Evolutionary conservation across 306 rosid genomes (phyloP).

Genomic region (Quercus alba): DNA sequence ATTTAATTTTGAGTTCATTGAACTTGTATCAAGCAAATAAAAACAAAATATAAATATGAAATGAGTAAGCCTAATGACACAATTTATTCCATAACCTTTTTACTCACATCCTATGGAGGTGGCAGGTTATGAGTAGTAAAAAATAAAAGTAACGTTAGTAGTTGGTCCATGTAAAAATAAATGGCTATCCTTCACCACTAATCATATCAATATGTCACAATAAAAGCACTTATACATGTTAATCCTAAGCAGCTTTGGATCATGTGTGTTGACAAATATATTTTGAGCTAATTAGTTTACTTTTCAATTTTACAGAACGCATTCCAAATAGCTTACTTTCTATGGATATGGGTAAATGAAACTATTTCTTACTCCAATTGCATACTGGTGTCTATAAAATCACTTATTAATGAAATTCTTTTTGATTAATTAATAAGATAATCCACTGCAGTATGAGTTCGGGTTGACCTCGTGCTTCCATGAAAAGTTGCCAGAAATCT

Average conservation of each 20-base stretch:
- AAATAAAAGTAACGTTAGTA: no score
- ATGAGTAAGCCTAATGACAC: no score
- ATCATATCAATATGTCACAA: no score
- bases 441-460: constrained; percentile 50
- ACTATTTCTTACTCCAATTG: background rate
- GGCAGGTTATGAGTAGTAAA: no score
- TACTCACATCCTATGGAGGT: no score
- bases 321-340: constrained; percentile 60
- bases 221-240: background rate
- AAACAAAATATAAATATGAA: no score
- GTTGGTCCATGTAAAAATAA: no score
- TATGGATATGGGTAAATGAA: constrained; percentile 51
- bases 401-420: background rate
- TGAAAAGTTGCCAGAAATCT: constrained; percentile 41
- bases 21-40: no score
- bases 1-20: no score
- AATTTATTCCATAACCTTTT: no score
- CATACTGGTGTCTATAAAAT: background rate
- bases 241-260: background rate
- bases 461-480: constrained; percentile 60
- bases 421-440: background rate
- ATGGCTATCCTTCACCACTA: no score
- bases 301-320: constrained; percentile 45
- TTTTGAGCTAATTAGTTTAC: background rate
- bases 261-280: background rate